Percentiles rank a stretch among this genome's conserved stretches.
phyloP scores from a whole-genome alignment of 306 rosid genomes.

The Cucumis hystrix region DNA sequence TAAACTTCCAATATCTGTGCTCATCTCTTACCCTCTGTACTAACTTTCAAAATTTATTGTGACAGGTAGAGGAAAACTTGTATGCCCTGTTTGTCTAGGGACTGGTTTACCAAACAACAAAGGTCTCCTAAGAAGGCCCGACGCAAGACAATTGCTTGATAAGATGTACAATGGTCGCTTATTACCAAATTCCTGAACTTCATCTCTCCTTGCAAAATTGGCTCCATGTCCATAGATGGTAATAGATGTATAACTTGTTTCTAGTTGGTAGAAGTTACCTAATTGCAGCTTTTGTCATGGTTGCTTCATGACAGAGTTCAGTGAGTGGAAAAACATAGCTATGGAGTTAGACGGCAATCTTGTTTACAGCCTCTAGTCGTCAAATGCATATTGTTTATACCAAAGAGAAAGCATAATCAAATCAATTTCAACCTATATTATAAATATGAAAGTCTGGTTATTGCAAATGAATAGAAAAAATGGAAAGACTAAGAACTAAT shows the following conservation, averaged over 20 bases:
- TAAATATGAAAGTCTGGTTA: neutral
- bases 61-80: slow-evolving; percentile 88
- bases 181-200: slow-evolving; percentile 48
- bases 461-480: neutral
- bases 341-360: neutral
- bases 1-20: neutral
- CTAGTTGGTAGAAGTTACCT: neutral
- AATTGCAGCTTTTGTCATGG: neutral
- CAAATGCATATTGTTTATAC: neutral
- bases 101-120: slow-evolving; percentile 88
- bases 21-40: neutral
- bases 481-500: neutral
- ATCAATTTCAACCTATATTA: neutral
- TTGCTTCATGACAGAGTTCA: neutral
- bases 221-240: neutral
- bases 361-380: neutral
- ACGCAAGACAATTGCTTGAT: slow-evolving; percentile 61
- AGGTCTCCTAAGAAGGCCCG: slow-evolving; percentile 88
- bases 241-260: neutral
- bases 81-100: slow-evolving; percentile 90
- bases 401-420: neutral
- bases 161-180: slow-evolving; percentile 87
- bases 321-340: neutral
- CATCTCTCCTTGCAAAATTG: neutral
- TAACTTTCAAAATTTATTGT: neutral